These are phyloP conservation scores for Trypanosoma platydactyli DNA, from an alignment of 208 protist genomes.

Conservation along the genomic window DNA sequence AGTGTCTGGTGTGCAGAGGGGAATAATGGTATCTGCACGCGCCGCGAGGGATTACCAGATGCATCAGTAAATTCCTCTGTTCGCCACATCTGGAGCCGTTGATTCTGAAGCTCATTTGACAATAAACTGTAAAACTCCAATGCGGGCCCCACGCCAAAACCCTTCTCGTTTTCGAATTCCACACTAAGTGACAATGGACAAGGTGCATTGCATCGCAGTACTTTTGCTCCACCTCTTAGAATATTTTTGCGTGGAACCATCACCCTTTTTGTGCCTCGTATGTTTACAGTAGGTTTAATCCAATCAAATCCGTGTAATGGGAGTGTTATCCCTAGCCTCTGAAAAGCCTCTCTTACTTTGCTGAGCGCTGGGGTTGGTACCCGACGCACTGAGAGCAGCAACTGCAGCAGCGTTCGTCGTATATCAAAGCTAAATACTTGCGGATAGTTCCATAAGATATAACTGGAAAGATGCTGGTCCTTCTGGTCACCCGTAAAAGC, in stretches of 20 bases:
- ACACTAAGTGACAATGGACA: constrained; percentile 71
- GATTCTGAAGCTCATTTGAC: constrained; percentile 39
- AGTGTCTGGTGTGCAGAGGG: constrained; percentile 34
- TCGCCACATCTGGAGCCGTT: constrained; percentile 48
- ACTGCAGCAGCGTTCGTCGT: constrained; percentile 52
- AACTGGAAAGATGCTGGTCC: constrained; percentile 44
- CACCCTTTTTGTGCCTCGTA: constrained; percentile 39
- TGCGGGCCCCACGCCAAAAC: constrained; percentile 77
- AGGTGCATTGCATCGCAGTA: constrained; percentile 44
- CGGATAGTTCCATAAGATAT: constrained; percentile 71
- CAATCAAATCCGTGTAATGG: constrained; percentile 51
- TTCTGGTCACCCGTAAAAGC: constrained; percentile 3
- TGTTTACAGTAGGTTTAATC: constrained; percentile 28
- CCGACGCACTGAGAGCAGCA: constrained; percentile 56
- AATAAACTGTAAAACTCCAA: constrained; percentile 79
- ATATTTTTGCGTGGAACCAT: constrained; percentile 45
- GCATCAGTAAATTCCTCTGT: constrained; percentile 38
- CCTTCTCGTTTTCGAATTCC: constrained; percentile 74
- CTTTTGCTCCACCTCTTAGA: constrained; percentile 36
- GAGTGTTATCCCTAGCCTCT: not conserved
- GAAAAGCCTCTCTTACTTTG: constrained; percentile 14
- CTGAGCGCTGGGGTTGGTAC: constrained; percentile 12
- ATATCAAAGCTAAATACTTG: constrained; percentile 65
- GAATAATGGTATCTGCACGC: constrained; percentile 33
- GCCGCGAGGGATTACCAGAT: constrained; percentile 3